Conservation (phyloP, 371 early-diverging fungal genomes). For the Circinella minor region DNA sequence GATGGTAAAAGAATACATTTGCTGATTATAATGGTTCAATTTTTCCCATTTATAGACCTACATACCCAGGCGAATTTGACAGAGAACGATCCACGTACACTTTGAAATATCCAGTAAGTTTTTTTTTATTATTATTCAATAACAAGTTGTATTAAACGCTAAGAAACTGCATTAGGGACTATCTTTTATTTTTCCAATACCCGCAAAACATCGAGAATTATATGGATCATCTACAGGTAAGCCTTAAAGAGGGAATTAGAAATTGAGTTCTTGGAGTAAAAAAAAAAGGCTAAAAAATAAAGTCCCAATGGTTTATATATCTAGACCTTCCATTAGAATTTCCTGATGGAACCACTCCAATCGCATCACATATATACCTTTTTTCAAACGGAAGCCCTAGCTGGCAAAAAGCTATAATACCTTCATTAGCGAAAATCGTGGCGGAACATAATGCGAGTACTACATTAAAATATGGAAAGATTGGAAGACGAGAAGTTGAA, state of each 20-base stretch:
- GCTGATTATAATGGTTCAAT: background rate
- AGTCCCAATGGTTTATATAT: background rate
- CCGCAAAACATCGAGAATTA: slow-evolving; percentile 55
- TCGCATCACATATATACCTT: slow-evolving; percentile 65
- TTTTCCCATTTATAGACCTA: slow-evolving; percentile 45
- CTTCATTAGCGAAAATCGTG: slow-evolving; percentile 45
- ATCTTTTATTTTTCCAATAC: slow-evolving; percentile 77
- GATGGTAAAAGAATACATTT: too few relatives aligned
- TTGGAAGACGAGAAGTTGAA: slow-evolving; percentile 52
- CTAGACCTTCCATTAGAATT: slow-evolving; percentile 72
- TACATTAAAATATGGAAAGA: slow-evolving; percentile 39
- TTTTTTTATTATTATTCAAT: too few relatives aligned
- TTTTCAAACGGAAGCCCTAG: slow-evolving; percentile 50
- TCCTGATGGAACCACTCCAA: slow-evolving; percentile 80
- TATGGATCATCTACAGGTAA: slow-evolving; percentile 52
- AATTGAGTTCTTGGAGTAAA: background rate
- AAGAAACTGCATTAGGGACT: slow-evolving; percentile 53
- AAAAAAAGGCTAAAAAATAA: background rate
- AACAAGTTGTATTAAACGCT: background rate
- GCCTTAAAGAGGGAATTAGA: too few relatives aligned
- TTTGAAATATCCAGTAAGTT: slow-evolving; percentile 71
- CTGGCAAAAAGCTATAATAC: slow-evolving; percentile 56
- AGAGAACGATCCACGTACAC: slow-evolving; percentile 57
- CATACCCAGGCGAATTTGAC: slow-evolving; percentile 73
- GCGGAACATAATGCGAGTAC: slow-evolving; percentile 50